A percentile compares a stretch with the other conserved stretches of the same genome.
phyloP scores from a whole-genome alignment of 1,284 basidiomycete species.

The Apiotrichum gamsii region DNA sequence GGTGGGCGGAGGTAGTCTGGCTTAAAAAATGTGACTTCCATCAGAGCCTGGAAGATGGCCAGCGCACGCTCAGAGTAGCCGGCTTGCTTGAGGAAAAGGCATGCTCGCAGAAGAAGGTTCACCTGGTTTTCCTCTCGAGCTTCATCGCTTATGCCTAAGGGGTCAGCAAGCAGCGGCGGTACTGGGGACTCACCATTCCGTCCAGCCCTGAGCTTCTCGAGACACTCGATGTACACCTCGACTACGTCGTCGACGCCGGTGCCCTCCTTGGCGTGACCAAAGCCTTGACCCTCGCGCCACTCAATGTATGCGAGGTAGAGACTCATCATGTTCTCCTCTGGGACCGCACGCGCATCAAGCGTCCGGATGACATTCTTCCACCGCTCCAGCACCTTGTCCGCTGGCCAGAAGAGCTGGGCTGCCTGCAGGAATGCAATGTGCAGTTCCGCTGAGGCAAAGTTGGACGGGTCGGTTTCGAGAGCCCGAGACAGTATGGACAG shows the following conservation, averaged over 20 bases:
- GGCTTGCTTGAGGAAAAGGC: conserved; percentile 62
- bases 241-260: conserved; percentile 39
- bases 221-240: conserved; percentile 37
- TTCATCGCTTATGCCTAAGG: conserved; percentile 10
- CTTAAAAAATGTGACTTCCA: conserved; percentile 51
- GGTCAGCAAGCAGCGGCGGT: not conserved
- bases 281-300: conserved; percentile 42
- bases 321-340: conserved; percentile 29
- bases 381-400: conserved; percentile 30
- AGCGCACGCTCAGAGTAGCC: conserved; percentile 50
- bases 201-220: conserved; percentile 19
- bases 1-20: conserved; percentile 27
- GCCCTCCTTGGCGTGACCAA: conserved; percentile 20
- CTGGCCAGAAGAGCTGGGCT: conserved; percentile 35
- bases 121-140: conserved; percentile 41
- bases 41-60: conserved; percentile 50
- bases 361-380: conserved; percentile 40
- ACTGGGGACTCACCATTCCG: not conserved
- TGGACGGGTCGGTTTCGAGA: conserved; percentile 24
- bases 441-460: conserved; percentile 26
- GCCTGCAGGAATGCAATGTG: conserved; percentile 39
- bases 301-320: conserved; percentile 41
- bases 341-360: conserved; percentile 16
- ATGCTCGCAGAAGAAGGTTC: conserved; percentile 40
- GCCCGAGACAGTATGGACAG: conserved; percentile 40